Evolutionary conservation across 2,329 filamentous ascomycete species (phyloP), one percentile per base, ranked within the genome.

Genomic region (Botrytis byssoidea): DNA sequence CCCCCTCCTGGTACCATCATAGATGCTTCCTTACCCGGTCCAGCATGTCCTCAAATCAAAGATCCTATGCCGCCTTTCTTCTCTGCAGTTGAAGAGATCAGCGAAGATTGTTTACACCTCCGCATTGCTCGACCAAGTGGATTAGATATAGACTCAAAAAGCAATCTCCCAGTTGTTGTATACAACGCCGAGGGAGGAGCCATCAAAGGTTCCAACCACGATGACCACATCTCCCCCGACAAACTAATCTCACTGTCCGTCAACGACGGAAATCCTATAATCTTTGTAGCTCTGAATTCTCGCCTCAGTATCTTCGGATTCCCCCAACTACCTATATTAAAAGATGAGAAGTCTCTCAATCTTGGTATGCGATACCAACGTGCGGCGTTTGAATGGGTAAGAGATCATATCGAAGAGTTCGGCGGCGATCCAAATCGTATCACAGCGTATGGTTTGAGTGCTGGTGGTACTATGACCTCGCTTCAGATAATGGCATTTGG

Each of bases 321-420:
- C 37, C 44, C 71, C 29, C 65, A 61, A 25, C 35, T 70, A 3
- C 37, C 46, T 12, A 7, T 68, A 8, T 20, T 73, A 16, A 73
- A 73, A 44, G 32, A 73, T 12, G 37, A 32, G 12, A 71, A 67
- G 14, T 61, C 71, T 35, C 44, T 73, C 40, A 74, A 74, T 48
- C 40, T 70, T 48, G 74, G 74, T 9, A 60, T 74, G 40, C 37
- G 66, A 29, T 71, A 73, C n/a, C 74, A 73, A 37, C 74, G 71
- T n/a, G n/a, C 32, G 14, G 67, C 22, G 29, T 44, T 74, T 1
- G 35, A 73, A 44, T 74, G 67, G 71, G 46, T 74, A 7, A 51
- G 51, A 44, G 74, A 67, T 16, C 67, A 74, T 18, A 64, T 71
- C 18, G 20, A 59, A 5, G 46, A 59, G 29, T 73, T 74, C 29